Conservation (phyloP, 2,329 filamentous ascomycete genomes). For the Harringtonia aguacate region DNA sequence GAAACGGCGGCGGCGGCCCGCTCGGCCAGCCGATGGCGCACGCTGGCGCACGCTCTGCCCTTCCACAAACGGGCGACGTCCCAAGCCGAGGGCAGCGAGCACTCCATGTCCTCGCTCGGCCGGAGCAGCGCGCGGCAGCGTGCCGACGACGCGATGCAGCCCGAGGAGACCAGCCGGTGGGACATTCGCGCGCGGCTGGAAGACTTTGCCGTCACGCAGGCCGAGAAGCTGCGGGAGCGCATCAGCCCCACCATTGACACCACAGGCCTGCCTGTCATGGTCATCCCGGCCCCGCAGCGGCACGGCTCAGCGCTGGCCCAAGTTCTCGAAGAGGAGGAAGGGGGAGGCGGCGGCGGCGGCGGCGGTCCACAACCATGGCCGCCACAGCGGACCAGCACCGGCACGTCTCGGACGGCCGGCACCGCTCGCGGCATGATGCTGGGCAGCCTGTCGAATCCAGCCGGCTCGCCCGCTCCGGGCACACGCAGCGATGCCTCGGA, state of each 20-base stretch:
- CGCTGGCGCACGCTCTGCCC: slow-evolving; percentile 20
- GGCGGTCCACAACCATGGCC: background rate
- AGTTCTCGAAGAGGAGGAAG: slow-evolving; percentile 43
- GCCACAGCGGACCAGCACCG: too few species aligned
- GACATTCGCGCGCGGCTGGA: slow-evolving; percentile 47
- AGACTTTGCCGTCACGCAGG: slow-evolving; percentile 50
- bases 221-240: slow-evolving; percentile 47
- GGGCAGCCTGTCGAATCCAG: too few species aligned
- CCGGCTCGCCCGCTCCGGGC: background rate
- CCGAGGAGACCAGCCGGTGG: slow-evolving; percentile 29
- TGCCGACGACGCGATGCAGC: slow-evolving; percentile 1
- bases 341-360: slow-evolving; percentile 3
- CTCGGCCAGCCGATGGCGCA: slow-evolving; percentile 15
- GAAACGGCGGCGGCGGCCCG: too few species aligned
- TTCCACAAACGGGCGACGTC: slow-evolving; percentile 13
- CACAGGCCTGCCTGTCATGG: slow-evolving; percentile 44
- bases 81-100: background rate
- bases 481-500: background rate
- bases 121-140: background rate
- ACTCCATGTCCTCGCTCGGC: background rate
- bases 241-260: slow-evolving; percentile 43
- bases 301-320: slow-evolving; percentile 44
- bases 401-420: too few species aligned
- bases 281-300: slow-evolving; percentile 52
- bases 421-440: too few species aligned